Evolutionary conservation across 2,329 filamentous ascomycete species (phyloP).

Genomic region (Fonsecaea pedrosoi): DNA sequence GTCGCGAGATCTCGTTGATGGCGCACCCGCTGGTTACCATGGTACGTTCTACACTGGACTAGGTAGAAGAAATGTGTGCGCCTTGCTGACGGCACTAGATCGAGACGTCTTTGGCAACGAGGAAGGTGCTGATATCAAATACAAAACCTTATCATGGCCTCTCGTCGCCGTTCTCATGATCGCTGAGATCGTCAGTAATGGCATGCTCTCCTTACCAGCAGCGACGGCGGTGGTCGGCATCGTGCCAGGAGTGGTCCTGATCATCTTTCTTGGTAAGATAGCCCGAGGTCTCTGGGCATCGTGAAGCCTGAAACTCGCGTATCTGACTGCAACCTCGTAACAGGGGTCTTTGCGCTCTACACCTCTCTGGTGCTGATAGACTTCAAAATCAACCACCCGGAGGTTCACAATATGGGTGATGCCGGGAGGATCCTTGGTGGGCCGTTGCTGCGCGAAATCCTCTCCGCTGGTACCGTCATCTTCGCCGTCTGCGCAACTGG

Average conservation of each 20-base stretch:
- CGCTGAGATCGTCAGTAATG: conserved; percentile 62
- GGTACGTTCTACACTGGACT: conserved; percentile 6
- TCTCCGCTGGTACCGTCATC: conserved; percentile 58
- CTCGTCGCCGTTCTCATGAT: conserved; percentile 63
- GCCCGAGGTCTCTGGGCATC: neutral
- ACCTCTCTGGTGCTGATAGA: conserved; percentile 58
- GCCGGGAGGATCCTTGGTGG: conserved; percentile 63
- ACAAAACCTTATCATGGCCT: conserved; percentile 62
- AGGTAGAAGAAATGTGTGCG: neutral
- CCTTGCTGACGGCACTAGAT: conserved; percentile 15
- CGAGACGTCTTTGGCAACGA: conserved; percentile 54
- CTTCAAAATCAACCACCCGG: conserved; percentile 62
- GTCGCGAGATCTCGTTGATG: conserved; percentile 2
- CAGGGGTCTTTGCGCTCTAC: conserved; percentile 56
- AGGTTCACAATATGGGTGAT: conserved; percentile 65
- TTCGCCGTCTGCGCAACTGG: conserved; percentile 61
- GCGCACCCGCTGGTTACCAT: conserved; percentile 26
- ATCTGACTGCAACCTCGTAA: conserved; percentile 6
- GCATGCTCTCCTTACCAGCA: conserved; percentile 61
- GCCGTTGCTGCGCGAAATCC: conserved; percentile 57
- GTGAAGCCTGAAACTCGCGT: neutral
- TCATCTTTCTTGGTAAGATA: conserved; percentile 54
- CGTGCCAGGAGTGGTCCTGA: conserved; percentile 60
- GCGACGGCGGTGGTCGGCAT: conserved; percentile 60
- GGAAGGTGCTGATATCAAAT: conserved; percentile 55